Conservation (phyloP, 2,329 filamentous ascomycete species). For the Phoma sp. region DNA sequence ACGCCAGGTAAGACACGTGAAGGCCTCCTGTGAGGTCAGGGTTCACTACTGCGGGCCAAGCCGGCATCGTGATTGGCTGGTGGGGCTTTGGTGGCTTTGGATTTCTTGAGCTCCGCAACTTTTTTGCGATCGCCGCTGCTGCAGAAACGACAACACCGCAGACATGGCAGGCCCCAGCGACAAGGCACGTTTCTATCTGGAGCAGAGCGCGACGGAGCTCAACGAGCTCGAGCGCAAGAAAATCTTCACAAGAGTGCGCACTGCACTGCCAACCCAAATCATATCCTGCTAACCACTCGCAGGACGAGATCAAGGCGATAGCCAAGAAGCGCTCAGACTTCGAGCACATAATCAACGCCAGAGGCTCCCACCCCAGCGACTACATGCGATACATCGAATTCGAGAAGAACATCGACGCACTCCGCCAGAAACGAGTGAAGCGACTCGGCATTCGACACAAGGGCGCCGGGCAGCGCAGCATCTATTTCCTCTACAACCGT, state of each 20-base stretch:
- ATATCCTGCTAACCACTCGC: slow-evolving; percentile 10
- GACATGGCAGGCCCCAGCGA: slow-evolving; percentile 84
- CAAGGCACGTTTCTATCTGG: slow-evolving; percentile 93
- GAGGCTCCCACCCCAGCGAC: slow-evolving; percentile 74
- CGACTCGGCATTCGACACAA: slow-evolving; percentile 78
- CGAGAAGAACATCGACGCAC: slow-evolving; percentile 71
- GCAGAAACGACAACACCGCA: slow-evolving; percentile 24
- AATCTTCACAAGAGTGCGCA: slow-evolving; percentile 78
- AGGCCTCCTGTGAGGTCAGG: slow-evolving; percentile 36
- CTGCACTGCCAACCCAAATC: not conserved
- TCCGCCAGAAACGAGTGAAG: slow-evolving; percentile 83
- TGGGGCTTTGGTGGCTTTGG: slow-evolving; percentile 18
- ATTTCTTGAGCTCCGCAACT: slow-evolving; percentile 22
- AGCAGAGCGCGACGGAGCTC: slow-evolving; percentile 89
- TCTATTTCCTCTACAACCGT: slow-evolving; percentile 89
- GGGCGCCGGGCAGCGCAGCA: slow-evolving; percentile 77
- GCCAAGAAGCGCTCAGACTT: slow-evolving; percentile 91
- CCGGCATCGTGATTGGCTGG: slow-evolving; percentile 23
- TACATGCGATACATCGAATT: slow-evolving; percentile 84
- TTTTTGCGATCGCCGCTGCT: slow-evolving; percentile 28
- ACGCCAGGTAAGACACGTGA: slow-evolving; percentile 21
- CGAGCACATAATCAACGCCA: slow-evolving; percentile 87
- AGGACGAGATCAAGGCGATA: slow-evolving; percentile 90
- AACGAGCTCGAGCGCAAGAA: slow-evolving; percentile 91
- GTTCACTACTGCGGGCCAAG: slow-evolving; percentile 32